A percentile compares a stretch with the other conserved stretches of the same genome.
These are phyloP conservation scores for Argentina anserina DNA, from an alignment of 306 rosid species.

Conservation along the genomic window DNA sequence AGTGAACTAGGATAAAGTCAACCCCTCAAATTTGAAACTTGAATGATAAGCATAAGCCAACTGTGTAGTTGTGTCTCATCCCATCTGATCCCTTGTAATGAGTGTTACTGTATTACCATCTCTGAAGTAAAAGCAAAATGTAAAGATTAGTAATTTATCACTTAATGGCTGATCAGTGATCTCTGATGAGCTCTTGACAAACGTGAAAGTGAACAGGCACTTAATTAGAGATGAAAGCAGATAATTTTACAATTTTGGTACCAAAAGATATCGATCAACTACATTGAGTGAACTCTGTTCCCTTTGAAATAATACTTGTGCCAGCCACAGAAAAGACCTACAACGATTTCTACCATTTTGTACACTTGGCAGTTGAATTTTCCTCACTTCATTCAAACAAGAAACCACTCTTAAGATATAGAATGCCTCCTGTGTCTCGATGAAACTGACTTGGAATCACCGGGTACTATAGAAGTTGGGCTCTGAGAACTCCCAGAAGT, in stretches of 20 bases:
- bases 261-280: slow-evolving; percentile 22
- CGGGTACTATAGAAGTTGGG: slow-evolving; percentile 73
- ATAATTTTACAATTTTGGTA: slow-evolving; percentile 20
- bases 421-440: slow-evolving; percentile 91
- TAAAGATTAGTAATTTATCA: too few relatives aligned
- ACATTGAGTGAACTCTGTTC: slow-evolving; percentile 23
- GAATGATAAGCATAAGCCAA: too few relatives aligned
- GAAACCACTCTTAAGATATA: slow-evolving; percentile 45
- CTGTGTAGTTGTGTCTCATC: too few relatives aligned
- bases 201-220: neutral
- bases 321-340: slow-evolving; percentile 24
- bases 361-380: slow-evolving; percentile 42
- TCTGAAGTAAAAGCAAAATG: too few relatives aligned
- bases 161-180: too few relatives aligned
- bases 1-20: too few relatives aligned
- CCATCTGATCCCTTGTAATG: too few relatives aligned
- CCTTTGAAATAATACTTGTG: slow-evolving; percentile 24
- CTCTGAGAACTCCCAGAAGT: slow-evolving; percentile 94
- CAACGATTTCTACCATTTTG: slow-evolving; percentile 50
- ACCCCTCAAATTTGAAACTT: too few relatives aligned
- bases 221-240: neutral
- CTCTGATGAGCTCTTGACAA: neutral
- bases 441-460: slow-evolving; percentile 67
- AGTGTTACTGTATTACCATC: too few relatives aligned
- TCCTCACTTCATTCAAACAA: slow-evolving; percentile 15